Percentiles rank a stretch among this genome's conserved stretches.
Evolutionary conservation across 352 stramenopile species (phyloP).

Genomic region (Phytophthora constricta): DNA sequence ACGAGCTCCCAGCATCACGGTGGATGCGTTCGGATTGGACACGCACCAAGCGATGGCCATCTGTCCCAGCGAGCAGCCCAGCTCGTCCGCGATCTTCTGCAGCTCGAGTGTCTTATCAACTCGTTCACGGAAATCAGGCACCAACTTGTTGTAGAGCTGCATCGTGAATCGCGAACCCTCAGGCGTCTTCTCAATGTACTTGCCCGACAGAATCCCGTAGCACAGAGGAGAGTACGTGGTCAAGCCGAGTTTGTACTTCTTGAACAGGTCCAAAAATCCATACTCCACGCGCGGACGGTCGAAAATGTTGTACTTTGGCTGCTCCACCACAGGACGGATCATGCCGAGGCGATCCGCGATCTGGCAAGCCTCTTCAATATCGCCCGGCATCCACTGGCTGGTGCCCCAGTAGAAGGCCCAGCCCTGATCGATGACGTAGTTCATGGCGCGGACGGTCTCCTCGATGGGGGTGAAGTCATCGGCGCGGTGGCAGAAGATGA

Average conservation of each 20-base stretch:
- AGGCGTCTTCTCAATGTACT: slow-evolving; percentile 48
- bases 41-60: slow-evolving; percentile 40
- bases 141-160: slow-evolving; percentile 33
- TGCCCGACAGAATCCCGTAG: slow-evolving; percentile 55
- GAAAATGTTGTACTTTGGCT: slow-evolving; percentile 77
- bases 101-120: slow-evolving; percentile 37
- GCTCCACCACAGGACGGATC: slow-evolving; percentile 50
- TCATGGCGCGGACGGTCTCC: slow-evolving; percentile 36
- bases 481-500: slow-evolving; percentile 57
- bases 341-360: slow-evolving; percentile 35
- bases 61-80: slow-evolving; percentile 36
- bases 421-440: slow-evolving; percentile 26
- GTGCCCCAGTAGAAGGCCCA: slow-evolving; percentile 40
- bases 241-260: slow-evolving; percentile 60
- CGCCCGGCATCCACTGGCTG: slow-evolving; percentile 58
- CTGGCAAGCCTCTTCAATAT: slow-evolving; percentile 58
- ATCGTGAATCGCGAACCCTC: slow-evolving; percentile 39
- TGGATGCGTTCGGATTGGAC: slow-evolving; percentile 57
- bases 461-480: slow-evolving; percentile 44
- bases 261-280: slow-evolving; percentile 58
- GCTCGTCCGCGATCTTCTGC: slow-evolving; percentile 46
- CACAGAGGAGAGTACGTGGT: slow-evolving; percentile 59
- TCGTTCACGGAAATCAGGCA: slow-evolving; percentile 39
- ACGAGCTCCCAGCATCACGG: slow-evolving; percentile 59
- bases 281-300: slow-evolving; percentile 62